Evolutionary conservation across 139 green algal genomes (phyloP), one percentile per base, ranked within the genome.

Genomic region (Spirogloea muscicola): DNA sequence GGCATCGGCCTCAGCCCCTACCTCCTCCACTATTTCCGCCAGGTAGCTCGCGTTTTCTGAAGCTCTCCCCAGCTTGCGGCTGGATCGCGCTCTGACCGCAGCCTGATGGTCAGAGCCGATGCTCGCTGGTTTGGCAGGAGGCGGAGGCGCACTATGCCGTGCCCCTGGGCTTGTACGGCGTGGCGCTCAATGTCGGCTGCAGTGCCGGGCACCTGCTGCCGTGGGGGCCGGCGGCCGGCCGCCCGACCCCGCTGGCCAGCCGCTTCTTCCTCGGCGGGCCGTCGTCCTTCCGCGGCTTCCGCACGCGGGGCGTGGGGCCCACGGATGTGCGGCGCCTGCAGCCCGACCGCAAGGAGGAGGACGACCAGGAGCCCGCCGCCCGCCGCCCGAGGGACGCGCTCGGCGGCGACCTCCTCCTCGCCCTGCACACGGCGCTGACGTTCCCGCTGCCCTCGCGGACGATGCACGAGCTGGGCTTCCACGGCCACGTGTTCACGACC

Each of bases 211-310:
- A 72, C 3, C 39, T 81, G 2, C 65, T 81, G 7, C 73, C 73
- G 16, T 81, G 69, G 69, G 66, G 46, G 31, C n/a, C n/a, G n/a
- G 42, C 18, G 9, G 3, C 7, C 2, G 41, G 77, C 9, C 37
- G 31, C 2, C 44, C 74, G 44, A 37, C 72, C 2, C 58, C 46
- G 43, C 81, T 83, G 38, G 55, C 41, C 25, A 71, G 81, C 71
- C 60, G 76, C 0, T 83, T 83, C 59, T 83, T 83, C 44, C 58
- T 83, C 13, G 76, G 69, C 2, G 76, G 76, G 37, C 60, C 72
- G 3, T 18, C 13, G 34, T 52, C 29, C 6, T 49, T 83, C 27
- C 39, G 72, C 0, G 76, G 72, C 3, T 83, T 83, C 37, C 49
- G 58, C 34, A 68, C 13, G 21, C 58, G 52, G 2, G 76, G 72